Percentiles rank a stretch among this genome's conserved stretches.
Evolutionary conservation across 108 stramenopile species (phyloP).

Genomic region (Stephanodiscus minutulus): DNA sequence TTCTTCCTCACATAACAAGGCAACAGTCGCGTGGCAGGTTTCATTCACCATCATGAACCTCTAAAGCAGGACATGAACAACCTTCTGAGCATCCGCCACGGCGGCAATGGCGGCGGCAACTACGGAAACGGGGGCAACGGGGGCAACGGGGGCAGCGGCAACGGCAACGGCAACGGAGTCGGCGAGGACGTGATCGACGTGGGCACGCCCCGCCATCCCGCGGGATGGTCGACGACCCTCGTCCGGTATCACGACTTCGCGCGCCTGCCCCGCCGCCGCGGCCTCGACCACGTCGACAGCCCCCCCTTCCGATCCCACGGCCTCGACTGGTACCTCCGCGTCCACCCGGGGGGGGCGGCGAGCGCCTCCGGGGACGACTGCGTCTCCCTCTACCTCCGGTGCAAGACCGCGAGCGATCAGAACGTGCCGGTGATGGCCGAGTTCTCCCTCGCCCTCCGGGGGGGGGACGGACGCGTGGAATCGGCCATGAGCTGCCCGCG

Average conservation of each 20-base stretch:
- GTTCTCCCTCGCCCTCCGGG: slow-evolving; percentile 19
- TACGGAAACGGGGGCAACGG: not conserved
- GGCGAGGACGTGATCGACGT: slow-evolving; percentile 10
- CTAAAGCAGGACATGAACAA: too few relatives aligned
- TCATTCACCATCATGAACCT: too few relatives aligned
- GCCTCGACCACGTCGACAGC: slow-evolving; percentile 20
- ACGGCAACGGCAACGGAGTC: not conserved
- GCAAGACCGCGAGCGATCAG: slow-evolving; percentile 22
- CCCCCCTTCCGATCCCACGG: slow-evolving; percentile 19
- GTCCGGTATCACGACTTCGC: slow-evolving; percentile 35
- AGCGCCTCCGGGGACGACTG: slow-evolving; percentile 1
- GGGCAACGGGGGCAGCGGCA: not conserved
- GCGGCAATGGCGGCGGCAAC: not conserved
- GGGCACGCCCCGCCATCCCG: slow-evolving; percentile 20
- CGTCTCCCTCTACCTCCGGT: slow-evolving; percentile 28
- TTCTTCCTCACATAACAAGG: too few relatives aligned
- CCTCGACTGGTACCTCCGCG: slow-evolving; percentile 26
- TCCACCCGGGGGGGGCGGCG: slow-evolving; percentile 25
- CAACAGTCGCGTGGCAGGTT: too few relatives aligned
- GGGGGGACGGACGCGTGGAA: slow-evolving; percentile 10
- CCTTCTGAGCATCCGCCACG: too few relatives aligned
- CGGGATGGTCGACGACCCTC: slow-evolving; percentile 17
- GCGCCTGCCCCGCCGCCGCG: slow-evolving; percentile 13
- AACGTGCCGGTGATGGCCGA: slow-evolving; percentile 13
- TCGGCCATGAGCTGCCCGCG: slow-evolving; percentile 19